Base-by-base conservation (phyloP, 495 filamentous ascomycete species). In the Tirmania nivea region DNA sequence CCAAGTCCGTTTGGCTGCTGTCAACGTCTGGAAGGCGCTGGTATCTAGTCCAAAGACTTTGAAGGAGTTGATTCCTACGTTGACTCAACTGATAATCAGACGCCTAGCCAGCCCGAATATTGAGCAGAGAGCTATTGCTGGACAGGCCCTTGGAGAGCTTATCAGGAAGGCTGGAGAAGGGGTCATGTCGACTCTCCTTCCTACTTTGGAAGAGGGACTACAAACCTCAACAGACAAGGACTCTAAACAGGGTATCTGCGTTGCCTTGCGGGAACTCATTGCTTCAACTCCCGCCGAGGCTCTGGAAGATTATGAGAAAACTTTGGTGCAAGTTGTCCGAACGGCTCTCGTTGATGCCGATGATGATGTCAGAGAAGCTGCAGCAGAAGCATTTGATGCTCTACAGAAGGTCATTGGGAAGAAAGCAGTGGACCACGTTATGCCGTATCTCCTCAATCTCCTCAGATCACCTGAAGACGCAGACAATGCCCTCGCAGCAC, bases 51-150 rank as follows among this genome's bases (percentile, higher is more conserved):
- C 90, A 17, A 79, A 79, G 54, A 94, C 83, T 19, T 78, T 97
- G 58, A 94, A 94, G 67, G 90, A 97, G 60, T 78, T 97, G 59
- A 80, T 94, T 36, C 89, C 90, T 31, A 94, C 87, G 8, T 77
- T 97, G 42, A 92, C 86, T 7, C 86, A 93, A 66, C 76, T 96
- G 58, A 80, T 97, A 57, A 96, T 96, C 66, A 80, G 87, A 52
- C 83, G 90, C 36, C 79, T 97, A 37, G 90, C 86, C 52, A 95
- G 86, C 58, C 82, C 87, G 3, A 96, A 94, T 62, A 84, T 93
- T 81, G 90, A 97, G 66, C 90, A 96, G 66, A 95, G 94, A 69
- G 81, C 92, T 55, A 97, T 97, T 70, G 92, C 90, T 50, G 87
- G 89, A 60, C 96, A 96, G 65, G 86, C 90, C 10, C 73, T 97